Evolutionary conservation across 768 basidiomycete genomes (phyloP).

Genomic region (Suillus sp.): DNA sequence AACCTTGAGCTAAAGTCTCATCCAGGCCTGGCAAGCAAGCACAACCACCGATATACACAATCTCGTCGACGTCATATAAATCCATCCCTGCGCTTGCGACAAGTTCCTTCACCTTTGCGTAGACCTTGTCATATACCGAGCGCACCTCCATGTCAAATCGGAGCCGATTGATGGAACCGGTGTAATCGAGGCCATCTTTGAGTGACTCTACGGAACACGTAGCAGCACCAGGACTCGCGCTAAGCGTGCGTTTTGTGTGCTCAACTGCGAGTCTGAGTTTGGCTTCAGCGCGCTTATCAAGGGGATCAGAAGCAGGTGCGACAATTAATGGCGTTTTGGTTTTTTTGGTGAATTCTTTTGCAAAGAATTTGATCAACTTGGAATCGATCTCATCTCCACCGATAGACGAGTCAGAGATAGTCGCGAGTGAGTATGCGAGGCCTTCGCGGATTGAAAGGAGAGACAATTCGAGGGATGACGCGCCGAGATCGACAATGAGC

Average conservation of each 20-base stretch:
- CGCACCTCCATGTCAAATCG: conserved; percentile 63
- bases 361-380: conserved; percentile 86
- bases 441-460: conserved; percentile 76
- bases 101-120: conserved; percentile 52
- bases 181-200: conserved; percentile 92
- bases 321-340: conserved; percentile 75
- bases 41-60: conserved; percentile 80
- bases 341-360: conserved; percentile 97
- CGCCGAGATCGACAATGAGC: conserved; percentile 80
- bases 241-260: conserved; percentile 91
- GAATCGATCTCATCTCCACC: conserved; percentile 78
- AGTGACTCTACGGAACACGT: conserved; percentile 92
- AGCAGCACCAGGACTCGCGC: conserved; percentile 83
- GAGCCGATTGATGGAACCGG: conserved; percentile 62
- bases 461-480: conserved; percentile 68
- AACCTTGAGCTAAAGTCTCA: conserved; percentile 53
- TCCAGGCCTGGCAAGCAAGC: conserved; percentile 76
- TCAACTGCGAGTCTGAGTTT: conserved; percentile 92
- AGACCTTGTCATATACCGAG: conserved; percentile 60
- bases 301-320: conserved; percentile 54
- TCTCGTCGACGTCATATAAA: conserved; percentile 70
- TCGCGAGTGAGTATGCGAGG: conserved; percentile 65
- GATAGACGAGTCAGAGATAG: conserved; percentile 45
- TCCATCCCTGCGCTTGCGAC: conserved; percentile 56
- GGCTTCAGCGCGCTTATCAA: conserved; percentile 86